A percentile compares a stretch with the other conserved stretches of the same genome.
These are phyloP conservation scores for Aspergillus tamarii DNA, from an alignment of 2,329 filamentous ascomycete genomes.

Conservation along the genomic window DNA sequence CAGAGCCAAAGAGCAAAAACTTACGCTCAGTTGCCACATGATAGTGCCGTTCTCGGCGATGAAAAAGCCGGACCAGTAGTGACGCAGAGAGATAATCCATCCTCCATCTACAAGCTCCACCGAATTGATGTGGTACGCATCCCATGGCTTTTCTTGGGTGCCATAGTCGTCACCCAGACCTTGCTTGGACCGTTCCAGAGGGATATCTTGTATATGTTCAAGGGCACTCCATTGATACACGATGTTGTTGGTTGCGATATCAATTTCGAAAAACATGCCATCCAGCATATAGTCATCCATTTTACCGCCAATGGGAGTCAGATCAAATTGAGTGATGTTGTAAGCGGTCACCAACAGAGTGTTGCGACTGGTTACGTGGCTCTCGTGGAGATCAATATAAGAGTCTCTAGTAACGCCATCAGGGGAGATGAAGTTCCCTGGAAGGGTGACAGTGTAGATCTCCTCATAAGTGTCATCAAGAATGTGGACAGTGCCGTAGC, in stretches of 20 bases:
- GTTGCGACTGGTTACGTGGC: constrained; percentile 35
- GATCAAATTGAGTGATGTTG: constrained; percentile 37
- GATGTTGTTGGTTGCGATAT: constrained; percentile 38
- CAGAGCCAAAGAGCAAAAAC: not conserved
- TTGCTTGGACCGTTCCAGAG: constrained; percentile 32
- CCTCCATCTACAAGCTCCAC: constrained; percentile 36
- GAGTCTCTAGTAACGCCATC: constrained; percentile 26
- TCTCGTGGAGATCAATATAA: constrained; percentile 42
- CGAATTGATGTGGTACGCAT: constrained; percentile 42
- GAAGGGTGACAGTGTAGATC: constrained; percentile 36
- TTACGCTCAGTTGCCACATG: constrained; percentile 32
- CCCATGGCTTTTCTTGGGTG: constrained; percentile 32
- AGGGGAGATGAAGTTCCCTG: constrained; percentile 29
- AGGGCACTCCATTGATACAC: constrained; percentile 38
- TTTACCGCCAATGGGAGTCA: constrained; percentile 35
- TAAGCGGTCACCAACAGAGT: constrained; percentile 41
- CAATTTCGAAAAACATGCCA: constrained; percentile 39
- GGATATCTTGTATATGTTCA: constrained; percentile 36
- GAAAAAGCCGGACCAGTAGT: constrained; percentile 38
- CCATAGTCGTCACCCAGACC: constrained; percentile 22
- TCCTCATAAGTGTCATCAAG: constrained; percentile 39
- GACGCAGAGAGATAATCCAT: constrained; percentile 41
- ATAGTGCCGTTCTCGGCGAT: constrained; percentile 34
- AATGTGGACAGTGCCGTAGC: constrained; percentile 35
- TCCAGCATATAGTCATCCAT: constrained; percentile 37